phyloP scores from a whole-genome alignment of 257 asterid species.

The Eustoma russellianum region DNA sequence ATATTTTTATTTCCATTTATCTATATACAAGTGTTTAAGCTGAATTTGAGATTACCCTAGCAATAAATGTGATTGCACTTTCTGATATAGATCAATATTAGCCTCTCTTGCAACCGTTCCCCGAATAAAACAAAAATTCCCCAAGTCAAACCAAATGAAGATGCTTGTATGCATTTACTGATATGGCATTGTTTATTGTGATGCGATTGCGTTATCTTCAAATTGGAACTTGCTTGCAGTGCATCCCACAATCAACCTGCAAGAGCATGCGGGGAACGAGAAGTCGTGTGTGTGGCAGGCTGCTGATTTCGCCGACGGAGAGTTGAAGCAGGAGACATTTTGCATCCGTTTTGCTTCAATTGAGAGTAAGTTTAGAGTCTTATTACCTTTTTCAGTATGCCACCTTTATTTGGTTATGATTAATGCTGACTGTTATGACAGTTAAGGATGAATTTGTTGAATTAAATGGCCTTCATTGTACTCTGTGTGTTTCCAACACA shows the following conservation, averaged over 20 bases:
- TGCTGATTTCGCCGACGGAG: constrained; percentile 79
- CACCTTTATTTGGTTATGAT: too few relatives aligned
- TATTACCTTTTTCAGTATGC: too few relatives aligned
- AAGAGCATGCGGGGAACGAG: constrained; percentile 80
- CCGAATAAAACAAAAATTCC: too few relatives aligned
- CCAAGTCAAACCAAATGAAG: too few relatives aligned
- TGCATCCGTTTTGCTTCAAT: constrained; percentile 60
- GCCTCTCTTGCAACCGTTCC: too few relatives aligned
- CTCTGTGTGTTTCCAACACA: too few relatives aligned
- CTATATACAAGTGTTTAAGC: not conserved
- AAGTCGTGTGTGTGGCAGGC: constrained; percentile 92
- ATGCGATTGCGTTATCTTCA: not conserved
- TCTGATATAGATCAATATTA: too few relatives aligned
- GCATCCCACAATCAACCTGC: constrained; percentile 47
- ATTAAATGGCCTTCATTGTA: too few relatives aligned
- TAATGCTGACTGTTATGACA: too few relatives aligned
- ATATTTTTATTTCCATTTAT: constrained; percentile 6
- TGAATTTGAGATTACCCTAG: too few relatives aligned
- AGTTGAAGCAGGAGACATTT: constrained; percentile 72
- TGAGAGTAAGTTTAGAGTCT: constrained; percentile 44
- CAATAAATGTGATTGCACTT: too few relatives aligned
- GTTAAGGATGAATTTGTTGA: too few relatives aligned
- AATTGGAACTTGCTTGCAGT: constrained; percentile 29
- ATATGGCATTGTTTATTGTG: not conserved
- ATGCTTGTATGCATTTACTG: not conserved